phyloP scores from a whole-genome alignment of 2,329 filamentous ascomycete species.

The Acarospora socialis region DNA sequence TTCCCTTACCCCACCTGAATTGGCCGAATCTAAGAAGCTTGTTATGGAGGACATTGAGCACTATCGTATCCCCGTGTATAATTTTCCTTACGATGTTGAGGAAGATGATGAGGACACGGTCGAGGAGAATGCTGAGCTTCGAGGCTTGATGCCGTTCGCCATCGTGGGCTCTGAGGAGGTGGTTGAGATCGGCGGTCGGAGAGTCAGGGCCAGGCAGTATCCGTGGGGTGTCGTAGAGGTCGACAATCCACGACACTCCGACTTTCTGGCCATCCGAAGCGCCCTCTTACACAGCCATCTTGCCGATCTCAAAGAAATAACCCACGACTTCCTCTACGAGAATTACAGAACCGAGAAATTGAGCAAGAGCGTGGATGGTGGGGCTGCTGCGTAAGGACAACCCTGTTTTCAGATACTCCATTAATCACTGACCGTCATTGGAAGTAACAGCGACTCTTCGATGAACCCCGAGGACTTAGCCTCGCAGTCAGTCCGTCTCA shows the following conservation, averaged over 20 bases:
- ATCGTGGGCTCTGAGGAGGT: conserved; percentile 96
- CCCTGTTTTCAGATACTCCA: conserved; percentile 5
- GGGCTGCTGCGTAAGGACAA: conserved; percentile 66
- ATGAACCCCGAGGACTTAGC: conserved; percentile 98
- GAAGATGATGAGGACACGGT: conserved; percentile 99
- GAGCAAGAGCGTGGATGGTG: conserved; percentile 95
- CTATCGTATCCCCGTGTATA: conserved; percentile 98
- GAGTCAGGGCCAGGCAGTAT: conserved; percentile 90
- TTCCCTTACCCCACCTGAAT: conserved; percentile 86
- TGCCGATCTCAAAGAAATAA: conserved; percentile 98
- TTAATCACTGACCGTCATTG: conserved; percentile 4
- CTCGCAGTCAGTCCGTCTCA: conserved; percentile 91
- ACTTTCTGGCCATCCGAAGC: conserved; percentile 94
- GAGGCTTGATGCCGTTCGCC: conserved; percentile 95
- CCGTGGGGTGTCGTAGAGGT: conserved; percentile 99
- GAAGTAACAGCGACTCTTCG: conserved; percentile 51
- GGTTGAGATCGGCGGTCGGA: conserved; percentile 82
- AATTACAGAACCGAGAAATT: conserved; percentile 99
- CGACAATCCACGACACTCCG: conserved; percentile 96
- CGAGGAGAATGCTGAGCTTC: conserved; percentile 94
- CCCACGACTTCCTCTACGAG: conserved; percentile 98
- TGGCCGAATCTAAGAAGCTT: conserved; percentile 98
- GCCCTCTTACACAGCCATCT: conserved; percentile 95
- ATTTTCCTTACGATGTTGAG: conserved; percentile 99
- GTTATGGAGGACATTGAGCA: conserved; percentile 99